phyloP scores from a whole-genome alignment of 2,329 filamentous ascomycete species.

The Ophiostoma tasmaniense region DNA sequence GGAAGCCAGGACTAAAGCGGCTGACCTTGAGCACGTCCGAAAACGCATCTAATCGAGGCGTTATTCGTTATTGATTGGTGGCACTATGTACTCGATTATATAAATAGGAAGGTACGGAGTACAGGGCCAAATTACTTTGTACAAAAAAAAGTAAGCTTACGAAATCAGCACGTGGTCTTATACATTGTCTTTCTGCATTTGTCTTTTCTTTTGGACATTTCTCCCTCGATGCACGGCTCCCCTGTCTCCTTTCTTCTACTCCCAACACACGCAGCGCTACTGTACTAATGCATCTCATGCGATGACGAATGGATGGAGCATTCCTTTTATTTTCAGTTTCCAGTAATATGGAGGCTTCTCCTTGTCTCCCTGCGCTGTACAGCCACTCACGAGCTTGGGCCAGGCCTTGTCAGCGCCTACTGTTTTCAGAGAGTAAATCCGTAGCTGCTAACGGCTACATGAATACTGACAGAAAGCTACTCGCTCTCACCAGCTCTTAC shows the following conservation, averaged over 20 bases:
- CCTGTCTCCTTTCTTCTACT: neutral
- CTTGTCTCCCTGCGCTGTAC: neutral
- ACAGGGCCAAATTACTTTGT: too few species aligned
- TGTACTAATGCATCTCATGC: neutral
- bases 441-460: neutral
- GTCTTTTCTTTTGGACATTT: too few species aligned
- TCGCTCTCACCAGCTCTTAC: neutral
- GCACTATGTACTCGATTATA: neutral
- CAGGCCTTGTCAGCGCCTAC: neutral
- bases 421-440: neutral
- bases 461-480: neutral
- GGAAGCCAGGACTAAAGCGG: neutral
- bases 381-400: neutral
- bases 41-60: neutral
- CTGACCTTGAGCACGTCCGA: neutral
- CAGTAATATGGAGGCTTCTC: neutral
- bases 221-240: too few species aligned
- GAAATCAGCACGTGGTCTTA: neutral
- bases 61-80: neutral
- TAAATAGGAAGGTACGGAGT: neutral
- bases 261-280: neutral
- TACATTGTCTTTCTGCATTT: neutral
- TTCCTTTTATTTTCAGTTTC: neutral
- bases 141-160: neutral
- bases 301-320: constrained; percentile 5